Evolutionary conservation across 495 filamentous ascomycete species (phyloP).

Genomic region (Viridothelium virens): DNA sequence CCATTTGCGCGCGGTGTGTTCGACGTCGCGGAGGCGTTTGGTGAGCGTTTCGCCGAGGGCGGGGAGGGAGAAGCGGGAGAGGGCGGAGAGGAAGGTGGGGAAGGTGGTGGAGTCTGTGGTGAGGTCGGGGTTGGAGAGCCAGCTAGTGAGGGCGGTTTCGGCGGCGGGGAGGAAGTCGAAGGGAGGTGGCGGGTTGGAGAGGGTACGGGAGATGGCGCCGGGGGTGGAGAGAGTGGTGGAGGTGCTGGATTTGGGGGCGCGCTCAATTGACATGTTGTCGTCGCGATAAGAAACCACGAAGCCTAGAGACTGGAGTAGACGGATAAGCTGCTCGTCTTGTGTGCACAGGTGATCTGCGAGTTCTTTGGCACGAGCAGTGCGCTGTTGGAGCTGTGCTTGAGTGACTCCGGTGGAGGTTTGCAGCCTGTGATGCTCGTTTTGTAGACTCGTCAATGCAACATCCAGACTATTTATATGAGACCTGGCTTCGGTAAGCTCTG

Average conservation of each 20-base stretch:
- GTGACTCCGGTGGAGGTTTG: conserved; percentile 42
- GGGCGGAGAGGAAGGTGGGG: conserved; percentile 55
- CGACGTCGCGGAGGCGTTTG: conserved; percentile 81
- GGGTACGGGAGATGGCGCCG: conserved; percentile 40
- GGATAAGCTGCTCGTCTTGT: conserved; percentile 66
- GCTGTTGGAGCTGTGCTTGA: conserved; percentile 48
- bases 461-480: conserved; percentile 58
- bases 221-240: conserved; percentile 45
- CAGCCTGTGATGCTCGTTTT: conserved; percentile 51
- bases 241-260: conserved; percentile 56
- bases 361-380: conserved; percentile 64
- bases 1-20: conserved; percentile 81
- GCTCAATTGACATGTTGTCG: conserved; percentile 62
- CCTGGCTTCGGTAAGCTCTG: conserved; percentile 58
- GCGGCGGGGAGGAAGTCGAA: conserved; percentile 39
- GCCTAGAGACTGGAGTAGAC: conserved; percentile 76
- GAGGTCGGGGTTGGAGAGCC: conserved; percentile 62
- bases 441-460: conserved; percentile 47
- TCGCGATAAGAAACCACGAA: conserved; percentile 71
- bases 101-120: conserved; percentile 66
- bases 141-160: conserved; percentile 54
- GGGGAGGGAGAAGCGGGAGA: conserved; percentile 73
- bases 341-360: conserved; percentile 70
- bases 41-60: conserved; percentile 71
- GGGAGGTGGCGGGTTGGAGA: conserved; percentile 27